Conservation (phyloP, 148 eudicot species). For the Rhododendron molle region DNA sequence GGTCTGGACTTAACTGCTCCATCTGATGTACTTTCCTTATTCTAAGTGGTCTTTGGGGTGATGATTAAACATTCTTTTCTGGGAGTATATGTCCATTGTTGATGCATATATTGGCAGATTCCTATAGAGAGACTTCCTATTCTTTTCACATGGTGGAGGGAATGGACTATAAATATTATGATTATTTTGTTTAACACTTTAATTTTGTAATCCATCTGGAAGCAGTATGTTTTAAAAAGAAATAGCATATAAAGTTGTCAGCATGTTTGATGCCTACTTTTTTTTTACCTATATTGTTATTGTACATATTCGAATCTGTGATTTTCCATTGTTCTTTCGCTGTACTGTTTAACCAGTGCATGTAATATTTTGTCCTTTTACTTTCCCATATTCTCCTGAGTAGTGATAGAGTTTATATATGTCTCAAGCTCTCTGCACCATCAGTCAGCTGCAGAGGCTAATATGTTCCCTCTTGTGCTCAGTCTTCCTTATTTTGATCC, state of each 20-base stretch:
- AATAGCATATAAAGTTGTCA: not conserved
- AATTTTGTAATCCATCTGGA: not conserved
- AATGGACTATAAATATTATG: not conserved
- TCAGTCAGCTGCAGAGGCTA: not conserved
- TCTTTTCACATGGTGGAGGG: not conserved
- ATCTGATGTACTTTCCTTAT: not conserved
- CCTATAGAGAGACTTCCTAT: not conserved
- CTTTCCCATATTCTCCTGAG: not conserved
- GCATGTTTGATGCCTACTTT: not conserved
- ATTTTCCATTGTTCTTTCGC: not conserved
- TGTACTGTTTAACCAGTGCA: not conserved
- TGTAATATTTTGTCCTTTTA: not conserved
- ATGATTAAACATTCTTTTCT: not conserved
- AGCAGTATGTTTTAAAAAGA: not conserved
- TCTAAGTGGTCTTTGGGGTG: not conserved
- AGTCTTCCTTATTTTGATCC: slow-evolving; percentile 2
- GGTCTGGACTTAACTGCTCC: not conserved
- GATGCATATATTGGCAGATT: not conserved
- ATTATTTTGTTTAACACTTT: not conserved
- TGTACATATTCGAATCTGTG: not conserved
- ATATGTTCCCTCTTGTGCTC: not conserved
- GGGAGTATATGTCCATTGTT: not conserved
- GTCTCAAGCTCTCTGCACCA: not conserved
- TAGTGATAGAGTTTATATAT: not conserved
- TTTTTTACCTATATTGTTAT: not conserved